Conservation (phyloP, 306 rosid genomes). For the Medicago lupulina region DNA sequence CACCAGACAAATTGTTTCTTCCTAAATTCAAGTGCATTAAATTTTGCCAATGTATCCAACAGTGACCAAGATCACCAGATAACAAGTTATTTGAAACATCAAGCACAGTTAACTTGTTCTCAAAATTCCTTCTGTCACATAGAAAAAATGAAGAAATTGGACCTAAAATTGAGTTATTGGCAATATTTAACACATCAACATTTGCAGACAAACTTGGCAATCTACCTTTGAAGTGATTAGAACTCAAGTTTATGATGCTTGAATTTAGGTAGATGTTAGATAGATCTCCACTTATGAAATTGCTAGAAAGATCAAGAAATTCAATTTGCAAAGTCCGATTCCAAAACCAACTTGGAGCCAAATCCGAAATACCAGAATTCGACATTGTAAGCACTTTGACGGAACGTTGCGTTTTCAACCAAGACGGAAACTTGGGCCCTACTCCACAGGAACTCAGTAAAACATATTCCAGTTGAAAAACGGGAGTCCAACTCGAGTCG, state of each 20-base stretch:
- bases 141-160: conserved; percentile 35
- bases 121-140: conserved; percentile 26
- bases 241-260: conserved; percentile 36
- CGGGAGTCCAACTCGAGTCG: conserved; percentile 44
- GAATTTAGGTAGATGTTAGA: conserved; percentile 33
- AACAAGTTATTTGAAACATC: conserved; percentile 41
- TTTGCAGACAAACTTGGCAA: conserved; percentile 39
- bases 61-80: conserved; percentile 39
- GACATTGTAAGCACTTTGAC: conserved; percentile 26
- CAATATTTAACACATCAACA: conserved; percentile 37
- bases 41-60: conserved; percentile 48
- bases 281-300: conserved; percentile 42
- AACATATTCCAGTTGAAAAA: conserved; percentile 42
- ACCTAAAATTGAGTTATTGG: conserved; percentile 44
- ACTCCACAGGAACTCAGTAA: conserved; percentile 32
- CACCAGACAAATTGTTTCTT: conserved; percentile 40
- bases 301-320: conserved; percentile 39
- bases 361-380: conserved; percentile 39
- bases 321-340: conserved; percentile 38
- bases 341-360: conserved; percentile 52
- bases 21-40: conserved; percentile 50
- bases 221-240: conserved; percentile 39
- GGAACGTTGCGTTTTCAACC: conserved; percentile 41
- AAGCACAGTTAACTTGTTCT: conserved; percentile 34
- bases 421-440: conserved; percentile 49